These are phyloP conservation scores for Sporisorium reilianum DNA, from an alignment of 1,284 basidiomycete species.

Conservation along the genomic window DNA sequence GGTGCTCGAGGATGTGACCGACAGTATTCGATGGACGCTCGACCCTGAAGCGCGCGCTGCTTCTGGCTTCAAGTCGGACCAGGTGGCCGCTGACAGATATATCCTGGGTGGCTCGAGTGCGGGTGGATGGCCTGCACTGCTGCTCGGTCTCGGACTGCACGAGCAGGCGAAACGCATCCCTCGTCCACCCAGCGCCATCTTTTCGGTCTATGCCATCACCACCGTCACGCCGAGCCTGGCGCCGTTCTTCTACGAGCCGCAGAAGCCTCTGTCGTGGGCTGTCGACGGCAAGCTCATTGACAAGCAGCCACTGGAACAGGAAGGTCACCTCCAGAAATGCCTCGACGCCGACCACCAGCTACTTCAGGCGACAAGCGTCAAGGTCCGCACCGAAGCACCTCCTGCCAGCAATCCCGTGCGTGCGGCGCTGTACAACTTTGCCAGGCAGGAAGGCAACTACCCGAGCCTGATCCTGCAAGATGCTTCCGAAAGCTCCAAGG, in stretches of 20 bases:
- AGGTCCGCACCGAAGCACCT: slow-evolving; percentile 44
- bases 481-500: slow-evolving; percentile 14
- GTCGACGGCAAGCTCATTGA: slow-evolving; percentile 38
- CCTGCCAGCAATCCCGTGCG: slow-evolving; percentile 41
- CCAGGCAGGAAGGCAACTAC: slow-evolving; percentile 52
- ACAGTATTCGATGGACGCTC: slow-evolving; percentile 45
- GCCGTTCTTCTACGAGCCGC: slow-evolving; percentile 48
- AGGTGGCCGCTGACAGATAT: slow-evolving; percentile 32
- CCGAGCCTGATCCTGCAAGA: slow-evolving; percentile 39
- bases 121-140: slow-evolving; percentile 53
- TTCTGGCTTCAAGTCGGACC: slow-evolving; percentile 30
- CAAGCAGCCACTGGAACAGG: slow-evolving; percentile 15
- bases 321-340: slow-evolving; percentile 40
- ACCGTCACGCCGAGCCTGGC: slow-evolving; percentile 35
- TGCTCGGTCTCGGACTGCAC: slow-evolving; percentile 48
- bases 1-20: slow-evolving; percentile 51
- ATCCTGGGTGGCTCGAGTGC: slow-evolving; percentile 53
- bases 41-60: slow-evolving; percentile 18
- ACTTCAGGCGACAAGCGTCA: slow-evolving; percentile 13
- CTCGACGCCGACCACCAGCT: slow-evolving; percentile 27
- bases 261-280: slow-evolving; percentile 52
- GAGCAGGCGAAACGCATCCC: slow-evolving; percentile 26
- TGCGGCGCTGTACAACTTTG: slow-evolving; percentile 53
- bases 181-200: slow-evolving; percentile 36
- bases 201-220: slow-evolving; percentile 57